Evolutionary conservation across 2,329 filamentous ascomycete genomes (phyloP).

Genomic region (Dendryphion nanum): DNA sequence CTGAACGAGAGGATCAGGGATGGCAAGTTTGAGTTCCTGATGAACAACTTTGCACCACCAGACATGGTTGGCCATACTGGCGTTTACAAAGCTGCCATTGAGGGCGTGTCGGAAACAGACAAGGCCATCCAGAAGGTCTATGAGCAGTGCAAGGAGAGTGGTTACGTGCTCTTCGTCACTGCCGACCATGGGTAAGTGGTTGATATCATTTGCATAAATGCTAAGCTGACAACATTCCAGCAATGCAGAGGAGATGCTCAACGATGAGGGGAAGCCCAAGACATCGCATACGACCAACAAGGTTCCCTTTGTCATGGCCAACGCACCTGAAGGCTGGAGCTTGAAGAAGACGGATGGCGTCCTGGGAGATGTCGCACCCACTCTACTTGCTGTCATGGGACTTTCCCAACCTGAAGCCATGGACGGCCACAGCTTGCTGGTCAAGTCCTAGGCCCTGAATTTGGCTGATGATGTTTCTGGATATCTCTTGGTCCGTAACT

Average conservation of each 20-base stretch:
- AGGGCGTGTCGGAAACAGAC: slow-evolving; percentile 83
- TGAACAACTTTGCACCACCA: slow-evolving; percentile 99
- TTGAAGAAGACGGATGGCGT: slow-evolving; percentile 83
- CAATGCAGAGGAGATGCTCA: slow-evolving; percentile 99
- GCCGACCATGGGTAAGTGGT: slow-evolving; percentile 77
- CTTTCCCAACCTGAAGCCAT: slow-evolving; percentile 88
- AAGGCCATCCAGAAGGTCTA: slow-evolving; percentile 90
- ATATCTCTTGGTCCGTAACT: no score
- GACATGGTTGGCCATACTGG: slow-evolving; percentile 99
- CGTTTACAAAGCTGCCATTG: slow-evolving; percentile 89
- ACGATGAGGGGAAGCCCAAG: slow-evolving; percentile 91
- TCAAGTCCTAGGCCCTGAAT: slow-evolving; percentile 63
- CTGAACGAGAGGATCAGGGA: slow-evolving; percentile 82
- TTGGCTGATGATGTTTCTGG: no score
- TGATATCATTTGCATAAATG: not conserved
- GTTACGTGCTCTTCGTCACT: slow-evolving; percentile 93
- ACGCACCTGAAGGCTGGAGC: slow-evolving; percentile 85
- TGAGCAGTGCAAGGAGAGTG: slow-evolving; percentile 89
- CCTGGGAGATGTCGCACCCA: slow-evolving; percentile 97
- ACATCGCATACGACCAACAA: slow-evolving; percentile 98
- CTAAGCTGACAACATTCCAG: slow-evolving; percentile 37
- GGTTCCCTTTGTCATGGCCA: slow-evolving; percentile 97
- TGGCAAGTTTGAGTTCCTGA: slow-evolving; percentile 89
- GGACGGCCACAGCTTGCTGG: slow-evolving; percentile 79
- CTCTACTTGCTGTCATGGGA: slow-evolving; percentile 86